A percentile compares a stretch with the other conserved stretches of the same genome.
Evolutionary conservation across 1,139 yeast species (phyloP).

Genomic region (Pichia terricola): DNA sequence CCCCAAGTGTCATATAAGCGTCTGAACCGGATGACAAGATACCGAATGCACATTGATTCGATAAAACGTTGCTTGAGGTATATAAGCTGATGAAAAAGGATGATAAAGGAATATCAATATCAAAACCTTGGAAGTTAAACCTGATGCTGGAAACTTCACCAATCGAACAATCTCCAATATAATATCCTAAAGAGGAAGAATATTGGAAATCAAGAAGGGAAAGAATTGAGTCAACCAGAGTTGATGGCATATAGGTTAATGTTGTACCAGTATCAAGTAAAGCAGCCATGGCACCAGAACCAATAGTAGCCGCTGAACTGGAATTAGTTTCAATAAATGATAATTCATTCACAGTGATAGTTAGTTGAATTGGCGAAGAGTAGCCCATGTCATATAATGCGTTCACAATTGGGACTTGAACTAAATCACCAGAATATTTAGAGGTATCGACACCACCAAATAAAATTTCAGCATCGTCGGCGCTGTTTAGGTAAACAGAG

Average conservation of each 20-base stretch:
- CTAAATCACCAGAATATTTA: conserved; percentile 39
- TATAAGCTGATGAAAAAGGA: conserved; percentile 25
- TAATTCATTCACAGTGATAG: conserved; percentile 33
- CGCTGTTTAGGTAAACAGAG: conserved; percentile 40
- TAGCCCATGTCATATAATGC: conserved; percentile 24
- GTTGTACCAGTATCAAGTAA: conserved; percentile 65
- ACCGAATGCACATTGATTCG: conserved; percentile 14
- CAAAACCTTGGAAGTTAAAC: conserved; percentile 41
- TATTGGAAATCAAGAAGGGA: conserved; percentile 30
- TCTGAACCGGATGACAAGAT: conserved; percentile 23
- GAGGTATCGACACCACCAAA: conserved; percentile 52
- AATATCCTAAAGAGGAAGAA: conserved; percentile 26
- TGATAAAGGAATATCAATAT: conserved; percentile 37
- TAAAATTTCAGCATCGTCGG: conserved; percentile 35
- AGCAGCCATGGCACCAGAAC: conserved; percentile 33
- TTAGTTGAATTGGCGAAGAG: conserved; percentile 29
- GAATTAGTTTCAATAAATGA: not conserved
- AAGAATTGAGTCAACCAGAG: conserved; percentile 33
- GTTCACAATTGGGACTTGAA: conserved; percentile 37
- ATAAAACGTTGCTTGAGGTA: conserved; percentile 4
- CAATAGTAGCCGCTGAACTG: conserved; percentile 26
- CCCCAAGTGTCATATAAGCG: conserved; percentile 46
- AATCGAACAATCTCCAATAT: conserved; percentile 26
- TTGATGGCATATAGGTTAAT: conserved; percentile 40
- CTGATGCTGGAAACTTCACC: conserved; percentile 27